Percentiles rank a stretch among this genome's conserved stretches.
phyloP scores from a whole-genome alignment of 2,329 filamentous ascomycete genomes.

The Thyridium curvatum region DNA sequence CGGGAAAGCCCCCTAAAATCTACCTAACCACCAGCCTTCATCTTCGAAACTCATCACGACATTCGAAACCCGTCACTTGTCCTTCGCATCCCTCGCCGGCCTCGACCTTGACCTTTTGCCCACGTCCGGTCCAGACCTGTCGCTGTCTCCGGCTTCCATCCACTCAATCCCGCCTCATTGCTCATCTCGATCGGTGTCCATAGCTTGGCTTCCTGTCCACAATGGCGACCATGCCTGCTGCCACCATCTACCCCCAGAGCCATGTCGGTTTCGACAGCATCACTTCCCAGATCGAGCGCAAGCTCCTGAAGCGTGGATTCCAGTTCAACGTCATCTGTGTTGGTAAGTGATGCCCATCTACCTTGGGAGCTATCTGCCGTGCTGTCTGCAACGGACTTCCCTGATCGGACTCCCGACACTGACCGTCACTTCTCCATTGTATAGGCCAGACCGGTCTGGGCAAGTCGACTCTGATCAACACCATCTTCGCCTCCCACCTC shows the following conservation, averaged over 20 bases:
- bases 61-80: conserved; percentile 20
- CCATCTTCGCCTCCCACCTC: conserved; percentile 98
- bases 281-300: conserved; percentile 98
- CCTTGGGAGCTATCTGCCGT: no score
- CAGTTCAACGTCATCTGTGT: conserved; percentile 94
- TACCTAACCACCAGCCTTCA: conserved; percentile 6
- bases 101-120: conserved; percentile 8
- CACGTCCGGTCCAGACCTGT: conserved; percentile 14
- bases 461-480: conserved; percentile 99
- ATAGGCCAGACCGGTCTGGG: conserved; percentile 95
- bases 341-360: conserved; percentile 56
- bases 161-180: conserved; percentile 17
- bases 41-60: conserved; percentile 11
- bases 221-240: conserved; percentile 59
- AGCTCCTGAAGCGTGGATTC: conserved; percentile 98
- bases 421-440: conserved; percentile 2
- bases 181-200: conserved; percentile 9
- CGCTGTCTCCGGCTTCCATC: conserved; percentile 14
- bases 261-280: conserved; percentile 99
- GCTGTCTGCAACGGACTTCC: no score
- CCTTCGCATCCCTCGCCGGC: conserved; percentile 8
- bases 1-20: conserved; percentile 24
- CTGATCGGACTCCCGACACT: conserved; percentile 2
- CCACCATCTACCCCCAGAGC: conserved; percentile 82
- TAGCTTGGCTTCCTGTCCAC: conserved; percentile 19